These are phyloP conservation scores for Fagus crenata DNA, from an alignment of 306 rosid species.

Conservation along the genomic window DNA sequence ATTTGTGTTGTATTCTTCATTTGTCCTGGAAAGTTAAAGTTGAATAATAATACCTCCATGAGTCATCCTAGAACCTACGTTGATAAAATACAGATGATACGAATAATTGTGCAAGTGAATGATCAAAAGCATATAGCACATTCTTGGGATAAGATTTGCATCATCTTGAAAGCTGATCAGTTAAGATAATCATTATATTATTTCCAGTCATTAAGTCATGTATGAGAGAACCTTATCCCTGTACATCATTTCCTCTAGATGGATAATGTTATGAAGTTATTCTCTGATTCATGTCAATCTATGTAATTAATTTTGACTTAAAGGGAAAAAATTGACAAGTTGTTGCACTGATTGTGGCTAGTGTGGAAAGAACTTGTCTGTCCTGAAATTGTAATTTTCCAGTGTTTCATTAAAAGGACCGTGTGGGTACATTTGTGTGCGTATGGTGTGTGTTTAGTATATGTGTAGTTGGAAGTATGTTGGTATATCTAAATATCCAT, in stretches of 20 bases:
- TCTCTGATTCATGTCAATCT: not conserved
- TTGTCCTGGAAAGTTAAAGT: not conserved
- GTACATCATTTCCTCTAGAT: not conserved
- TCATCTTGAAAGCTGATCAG: not conserved
- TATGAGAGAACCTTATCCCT: not conserved
- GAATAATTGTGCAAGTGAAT: not conserved
- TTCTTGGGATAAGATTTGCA: not conserved
- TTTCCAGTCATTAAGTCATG: not conserved
- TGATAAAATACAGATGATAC: not conserved
- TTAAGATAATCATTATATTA: not conserved
- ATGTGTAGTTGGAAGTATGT: no score
- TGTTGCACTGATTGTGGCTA: no score
- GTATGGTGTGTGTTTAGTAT: no score
- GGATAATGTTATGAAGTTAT: not conserved
- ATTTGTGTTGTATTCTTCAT: not conserved
- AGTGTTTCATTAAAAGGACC: no score
- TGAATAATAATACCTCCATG: not conserved
- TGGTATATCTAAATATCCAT: no score
- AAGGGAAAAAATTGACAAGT: not conserved
- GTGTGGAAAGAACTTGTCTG: no score
- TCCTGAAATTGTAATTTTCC: no score
- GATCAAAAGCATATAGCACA: not conserved
- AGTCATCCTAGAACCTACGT: not conserved
- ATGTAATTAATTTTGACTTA: not conserved
- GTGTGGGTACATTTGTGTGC: no score